phyloP scores from a whole-genome alignment of 768 basidiomycete genomes.

The Pulveroboletus sp. region DNA sequence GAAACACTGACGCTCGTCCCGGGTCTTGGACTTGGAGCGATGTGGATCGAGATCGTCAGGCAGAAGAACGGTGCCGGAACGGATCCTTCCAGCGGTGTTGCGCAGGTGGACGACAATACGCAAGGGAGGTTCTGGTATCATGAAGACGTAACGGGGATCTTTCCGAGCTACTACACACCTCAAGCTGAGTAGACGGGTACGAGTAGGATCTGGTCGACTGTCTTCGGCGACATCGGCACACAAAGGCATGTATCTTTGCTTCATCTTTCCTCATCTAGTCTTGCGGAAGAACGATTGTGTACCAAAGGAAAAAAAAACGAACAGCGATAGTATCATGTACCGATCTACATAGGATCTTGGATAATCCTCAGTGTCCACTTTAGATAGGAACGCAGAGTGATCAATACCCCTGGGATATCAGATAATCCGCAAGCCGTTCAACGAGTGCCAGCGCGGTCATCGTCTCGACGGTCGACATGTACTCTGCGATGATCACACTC shows the following conservation, averaged over 20 bases:
- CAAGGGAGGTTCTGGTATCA: slow-evolving; percentile 51
- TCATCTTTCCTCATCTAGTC: neutral
- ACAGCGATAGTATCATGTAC: neutral
- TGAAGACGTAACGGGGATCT: slow-evolving; percentile 47
- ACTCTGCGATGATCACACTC: slow-evolving; percentile 26
- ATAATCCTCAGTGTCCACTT: neutral
- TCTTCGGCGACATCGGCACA: neutral
- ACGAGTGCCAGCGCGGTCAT: slow-evolving; percentile 15
- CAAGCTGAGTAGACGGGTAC: neutral
- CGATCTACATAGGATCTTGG: slow-evolving; percentile 5
- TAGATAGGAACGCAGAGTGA: neutral
- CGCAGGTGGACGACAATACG: neutral
- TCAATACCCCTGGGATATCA: slow-evolving; percentile 24
- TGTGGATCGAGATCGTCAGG: slow-evolving; percentile 66
- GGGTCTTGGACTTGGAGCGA: slow-evolving; percentile 60
- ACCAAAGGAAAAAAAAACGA: neutral
- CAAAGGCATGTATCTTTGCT: neutral
- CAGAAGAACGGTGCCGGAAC: slow-evolving; percentile 14
- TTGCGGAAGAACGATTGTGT: neutral
- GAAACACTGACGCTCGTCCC: slow-evolving; percentile 36
- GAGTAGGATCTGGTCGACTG: neutral
- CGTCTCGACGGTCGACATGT: slow-evolving; percentile 6
- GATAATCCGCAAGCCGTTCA: slow-evolving; percentile 21
- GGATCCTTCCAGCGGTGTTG: neutral
- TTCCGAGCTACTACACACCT: slow-evolving; percentile 51